Percentiles rank a stretch among this genome's conserved stretches.
Evolutionary conservation across 441 rosid species (phyloP).

Genomic region (Viola pubescens): DNA sequence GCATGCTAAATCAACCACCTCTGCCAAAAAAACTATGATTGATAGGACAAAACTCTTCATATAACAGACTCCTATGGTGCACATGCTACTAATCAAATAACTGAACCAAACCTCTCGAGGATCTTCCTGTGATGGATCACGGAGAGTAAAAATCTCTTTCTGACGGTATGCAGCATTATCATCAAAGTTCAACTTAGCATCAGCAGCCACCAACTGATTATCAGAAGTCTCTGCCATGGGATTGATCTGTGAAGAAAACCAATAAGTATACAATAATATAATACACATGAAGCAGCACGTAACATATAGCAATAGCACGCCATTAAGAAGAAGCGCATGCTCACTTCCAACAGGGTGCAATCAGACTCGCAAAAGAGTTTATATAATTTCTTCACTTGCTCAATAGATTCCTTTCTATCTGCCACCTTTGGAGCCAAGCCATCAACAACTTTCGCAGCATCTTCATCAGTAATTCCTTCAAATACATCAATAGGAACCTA

Average conservation of each 20-base stretch:
- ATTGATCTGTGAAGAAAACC: constrained; percentile 56
- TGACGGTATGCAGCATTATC: constrained; percentile 93
- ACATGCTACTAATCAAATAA: neutral
- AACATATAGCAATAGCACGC: constrained; percentile 5
- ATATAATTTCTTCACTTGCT: constrained; percentile 95
- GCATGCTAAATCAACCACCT: neutral
- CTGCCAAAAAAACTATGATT: neutral
- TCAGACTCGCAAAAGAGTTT: constrained; percentile 70
- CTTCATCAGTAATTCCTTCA: constrained; percentile 89
- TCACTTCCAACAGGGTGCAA: constrained; percentile 95
- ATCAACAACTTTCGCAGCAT: constrained; percentile 94
- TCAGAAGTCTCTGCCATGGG: constrained; percentile 91
- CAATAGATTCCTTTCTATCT: constrained; percentile 70
- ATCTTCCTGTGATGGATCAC: constrained; percentile 96
- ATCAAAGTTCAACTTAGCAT: constrained; percentile 97
- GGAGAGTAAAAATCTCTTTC: constrained; percentile 63
- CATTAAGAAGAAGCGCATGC: constrained; percentile 19
- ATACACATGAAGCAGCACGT: neutral
- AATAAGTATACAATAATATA: constrained; percentile 11
- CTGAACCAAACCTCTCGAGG: constrained; percentile 71
- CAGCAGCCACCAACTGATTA: constrained; percentile 90
- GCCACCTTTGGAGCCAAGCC: constrained; percentile 84
- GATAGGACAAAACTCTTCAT: neutral
- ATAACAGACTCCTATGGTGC: neutral
- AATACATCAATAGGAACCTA: constrained; percentile 94